Base-by-base conservation (phyloP, 176 grass and related monocot genomes). In the Chloris gayana region DNA sequence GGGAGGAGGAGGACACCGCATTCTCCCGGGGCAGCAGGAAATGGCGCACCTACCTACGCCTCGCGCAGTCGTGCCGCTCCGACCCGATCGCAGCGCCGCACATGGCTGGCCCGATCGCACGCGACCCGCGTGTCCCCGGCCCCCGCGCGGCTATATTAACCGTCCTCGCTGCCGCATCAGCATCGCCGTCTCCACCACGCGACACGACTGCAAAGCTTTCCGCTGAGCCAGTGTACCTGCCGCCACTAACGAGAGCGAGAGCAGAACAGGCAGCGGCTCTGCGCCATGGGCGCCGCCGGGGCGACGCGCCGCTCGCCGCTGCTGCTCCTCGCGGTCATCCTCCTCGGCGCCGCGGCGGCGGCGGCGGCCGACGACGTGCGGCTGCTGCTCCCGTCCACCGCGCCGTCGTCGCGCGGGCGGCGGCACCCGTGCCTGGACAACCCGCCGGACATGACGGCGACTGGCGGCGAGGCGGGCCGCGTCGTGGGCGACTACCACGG, bases 371-470 rank as follows among this genome's bases (percentile, higher is more conserved):
- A 21, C 47, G 1, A 21, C 47, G 37, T 38, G 21, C 29, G 22
- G 39, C 73, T 84, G 27, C 8, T 77, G 74, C 66, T 78, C 74
- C 59, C 46, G 24, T 53, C 82, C 9, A 21, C 35, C 3, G 10
- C 0, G 21, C 7, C 34, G 30, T 12, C 21, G 63, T 26, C 75
- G 18, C 39, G 51, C 59, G 7, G 12, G 0, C 19, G 8, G 34
- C 76, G 9, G 27, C 70, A 74, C 27, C 21, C 93, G n/a, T 92
- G 78, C 87, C 84, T 90, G 37, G 72, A 88, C 3, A 95, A 89
- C 81, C 81, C 87, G 22, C 82, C 93, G 22, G 79, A 86, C 84
- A 65, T 81, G 70, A 86, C 64, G 9, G 74, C 9, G 74, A 58
- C 73, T 7, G 54, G 74, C 49, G 63, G 47, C 70, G 78, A 88